phyloP scores from a whole-genome alignment of 2,329 filamentous ascomycete species.

The Pseudocercospora ulei region DNA sequence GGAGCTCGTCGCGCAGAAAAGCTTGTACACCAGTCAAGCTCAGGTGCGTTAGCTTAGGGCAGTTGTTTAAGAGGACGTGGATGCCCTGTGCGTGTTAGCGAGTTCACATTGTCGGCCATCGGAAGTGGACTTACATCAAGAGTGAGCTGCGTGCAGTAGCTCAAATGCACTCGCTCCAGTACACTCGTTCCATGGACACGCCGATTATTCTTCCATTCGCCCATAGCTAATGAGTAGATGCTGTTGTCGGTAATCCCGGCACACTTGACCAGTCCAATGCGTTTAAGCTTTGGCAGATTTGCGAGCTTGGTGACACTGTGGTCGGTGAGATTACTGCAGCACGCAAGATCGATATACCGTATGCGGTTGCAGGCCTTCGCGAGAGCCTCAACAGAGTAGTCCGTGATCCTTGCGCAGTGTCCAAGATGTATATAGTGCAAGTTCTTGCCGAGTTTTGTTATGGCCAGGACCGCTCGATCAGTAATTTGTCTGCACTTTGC shows the following conservation, averaged over 20 bases:
- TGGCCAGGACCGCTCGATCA: slow-evolving; percentile 75
- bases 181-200: slow-evolving; percentile 49
- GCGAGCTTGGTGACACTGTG: slow-evolving; percentile 75
- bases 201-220: slow-evolving; percentile 38
- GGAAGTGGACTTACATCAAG: slow-evolving; percentile 53
- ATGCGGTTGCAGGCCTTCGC: slow-evolving; percentile 85
- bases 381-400: slow-evolving; percentile 72
- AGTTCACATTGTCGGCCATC: not conserved
- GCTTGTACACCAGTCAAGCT: slow-evolving; percentile 88
- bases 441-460: slow-evolving; percentile 85
- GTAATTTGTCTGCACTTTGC: slow-evolving; percentile 92
- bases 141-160: slow-evolving; percentile 81
- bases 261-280: slow-evolving; percentile 93
- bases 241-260: slow-evolving; percentile 80
- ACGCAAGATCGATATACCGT: slow-evolving; percentile 94
- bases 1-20: slow-evolving; percentile 76
- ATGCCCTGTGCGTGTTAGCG: slow-evolving; percentile 59
- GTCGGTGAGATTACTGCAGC: slow-evolving; percentile 81
- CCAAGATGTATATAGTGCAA: slow-evolving; percentile 93
- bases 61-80: slow-evolving; percentile 76
- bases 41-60: slow-evolving; percentile 83
- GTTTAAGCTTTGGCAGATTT: slow-evolving; percentile 78
- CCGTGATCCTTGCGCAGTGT: slow-evolving; percentile 85
- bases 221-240: slow-evolving; percentile 64
- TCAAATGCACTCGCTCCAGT: slow-evolving; percentile 87